Conservation (phyloP, 441 rosid species). For the Euphorbia neoarborescens region DNA sequence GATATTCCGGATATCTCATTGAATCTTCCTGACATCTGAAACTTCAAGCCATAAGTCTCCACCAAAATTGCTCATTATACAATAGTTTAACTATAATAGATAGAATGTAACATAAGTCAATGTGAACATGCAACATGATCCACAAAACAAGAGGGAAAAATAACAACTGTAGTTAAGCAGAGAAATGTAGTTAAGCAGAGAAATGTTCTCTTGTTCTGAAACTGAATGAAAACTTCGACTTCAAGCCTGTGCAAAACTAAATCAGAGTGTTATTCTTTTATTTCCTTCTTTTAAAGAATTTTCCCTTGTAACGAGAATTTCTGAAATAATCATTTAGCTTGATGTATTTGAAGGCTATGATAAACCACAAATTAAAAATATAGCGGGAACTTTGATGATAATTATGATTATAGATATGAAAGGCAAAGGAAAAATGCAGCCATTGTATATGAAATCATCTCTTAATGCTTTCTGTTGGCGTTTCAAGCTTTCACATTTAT, state of each 20-base stretch:
- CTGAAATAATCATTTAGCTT: not conserved
- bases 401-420: not conserved
- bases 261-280: not conserved
- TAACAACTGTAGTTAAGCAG: not conserved
- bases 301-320: not conserved
- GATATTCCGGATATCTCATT: conserved; percentile 42
- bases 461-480: not conserved
- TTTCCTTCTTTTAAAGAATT: not conserved
- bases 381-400: too few species aligned
- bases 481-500: not conserved
- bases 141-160: not conserved
- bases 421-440: not conserved
- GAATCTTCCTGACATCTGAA: conserved; percentile 47
- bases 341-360: not conserved
- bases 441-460: not conserved
- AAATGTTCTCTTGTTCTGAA: not conserved
- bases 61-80: not conserved
- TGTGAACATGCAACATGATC: not conserved
- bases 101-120: not conserved
- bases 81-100: conserved; percentile 8
- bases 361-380: too few species aligned
- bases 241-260: conserved; percentile 3
- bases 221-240: not conserved
- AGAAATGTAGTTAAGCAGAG: not conserved
- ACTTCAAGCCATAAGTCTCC: conserved; percentile 23